Conservation (phyloP, 768 basidiomycete genomes). For the Russula brevipes region DNA sequence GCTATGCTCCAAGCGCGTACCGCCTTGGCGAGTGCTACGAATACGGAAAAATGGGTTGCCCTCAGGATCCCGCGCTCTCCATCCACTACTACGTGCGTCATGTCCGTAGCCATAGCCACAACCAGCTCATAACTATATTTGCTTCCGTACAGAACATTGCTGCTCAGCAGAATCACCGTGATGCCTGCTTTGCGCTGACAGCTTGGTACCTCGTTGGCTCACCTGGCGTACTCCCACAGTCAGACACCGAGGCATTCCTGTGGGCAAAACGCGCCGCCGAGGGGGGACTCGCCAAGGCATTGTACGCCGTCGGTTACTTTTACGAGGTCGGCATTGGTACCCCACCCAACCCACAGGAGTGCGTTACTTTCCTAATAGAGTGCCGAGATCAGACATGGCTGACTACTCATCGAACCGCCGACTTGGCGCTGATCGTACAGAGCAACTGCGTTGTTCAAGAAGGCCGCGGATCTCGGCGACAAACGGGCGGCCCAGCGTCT, state of each 20-base stretch:
- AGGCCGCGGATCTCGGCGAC: constrained; percentile 87
- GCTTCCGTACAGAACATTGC: constrained; percentile 73
- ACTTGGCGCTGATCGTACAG: constrained; percentile 35
- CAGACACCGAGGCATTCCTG: constrained; percentile 95
- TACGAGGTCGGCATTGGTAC: constrained; percentile 92
- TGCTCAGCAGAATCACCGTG: constrained; percentile 93
- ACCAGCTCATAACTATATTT: background rate
- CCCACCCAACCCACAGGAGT: constrained; percentile 59
- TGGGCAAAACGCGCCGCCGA: constrained; percentile 98
- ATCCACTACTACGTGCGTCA: constrained; percentile 97
- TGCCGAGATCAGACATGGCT: background rate
- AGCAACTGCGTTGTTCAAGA: constrained; percentile 78
- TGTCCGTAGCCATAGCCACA: background rate
- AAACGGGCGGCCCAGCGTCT: constrained; percentile 87
- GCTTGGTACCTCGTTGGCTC: constrained; percentile 99
- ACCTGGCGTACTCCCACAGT: constrained; percentile 94
- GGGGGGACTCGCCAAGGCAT: constrained; percentile 85
- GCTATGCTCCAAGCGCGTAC: constrained; percentile 94
- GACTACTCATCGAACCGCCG: background rate
- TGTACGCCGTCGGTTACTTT: constrained; percentile 98
- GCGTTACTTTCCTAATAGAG: constrained; percentile 30
- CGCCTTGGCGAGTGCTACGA: constrained; percentile 97
- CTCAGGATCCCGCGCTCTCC: constrained; percentile 91
- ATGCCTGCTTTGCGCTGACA: constrained; percentile 96
- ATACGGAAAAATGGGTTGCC: constrained; percentile 98